Evolutionary conservation across 208 protist species (phyloP), one percentile per base, ranked within the genome.

Genomic region (Trypanosoma melophagium): DNA sequence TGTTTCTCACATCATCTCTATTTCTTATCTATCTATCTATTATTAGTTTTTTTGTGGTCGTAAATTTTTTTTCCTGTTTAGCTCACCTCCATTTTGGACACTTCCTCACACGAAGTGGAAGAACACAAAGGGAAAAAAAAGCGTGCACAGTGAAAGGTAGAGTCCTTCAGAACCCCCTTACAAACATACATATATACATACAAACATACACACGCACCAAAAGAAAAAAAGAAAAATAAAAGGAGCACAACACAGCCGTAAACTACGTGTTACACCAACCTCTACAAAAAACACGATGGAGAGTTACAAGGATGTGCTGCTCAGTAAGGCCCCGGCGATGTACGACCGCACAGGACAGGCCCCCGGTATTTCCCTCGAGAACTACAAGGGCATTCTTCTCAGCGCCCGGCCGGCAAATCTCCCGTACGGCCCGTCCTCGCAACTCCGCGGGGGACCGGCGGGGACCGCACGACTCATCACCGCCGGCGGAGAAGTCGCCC

Each of bases 311-410:
- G 89, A 97, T 89, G 86, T 95, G 22, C 87, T 97, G 22, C 70
- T 95, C 7, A 94, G 89, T 66, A 83, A 95, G 69, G 81, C 79
- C 7, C 92, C 92, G 41, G 83, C 86, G 38, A 91, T 91, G 86
- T 92, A 90, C 68, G 28, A 67, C 9, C 57, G 81, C 55, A 45
- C 73, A 3, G 66, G 60, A 55, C 75, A 85, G 66, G 63, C 60
- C 10, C 55, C 76, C 0, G 74, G 65, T 53, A 79, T 92, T 35
- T 80, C 78, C 13, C 61, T 97, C 60, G 92, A 97, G 70, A 95
- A 95, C 72, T 97, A 94, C 79, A 97, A 97, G 73, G 92, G 92
- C 53, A 95, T 97, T 55, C 77, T 97, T 13, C 79, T 97, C 22
- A 94, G 89, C 58, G 82, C 93, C 45, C 76, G 82, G 38, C 92